Percentiles rank a stretch among this genome's conserved stretches.
Conservation (phyloP, 1,284 basidiomycete species). For the Trichosporon coremiiforme region DNA sequence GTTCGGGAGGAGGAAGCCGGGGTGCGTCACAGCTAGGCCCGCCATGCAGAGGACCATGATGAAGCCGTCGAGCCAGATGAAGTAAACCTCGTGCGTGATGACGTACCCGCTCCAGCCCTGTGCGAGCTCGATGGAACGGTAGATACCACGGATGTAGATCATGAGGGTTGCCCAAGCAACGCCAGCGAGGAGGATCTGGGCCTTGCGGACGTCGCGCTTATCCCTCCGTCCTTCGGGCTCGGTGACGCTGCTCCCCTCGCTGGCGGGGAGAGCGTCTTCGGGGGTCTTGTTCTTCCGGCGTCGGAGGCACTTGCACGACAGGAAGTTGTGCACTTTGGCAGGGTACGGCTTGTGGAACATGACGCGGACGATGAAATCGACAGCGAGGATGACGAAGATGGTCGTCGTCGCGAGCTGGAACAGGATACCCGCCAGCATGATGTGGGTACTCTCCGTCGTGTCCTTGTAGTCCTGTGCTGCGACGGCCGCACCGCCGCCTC, state of each 20-base stretch:
- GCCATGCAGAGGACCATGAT: constrained; percentile 40
- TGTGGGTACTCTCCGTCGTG: constrained; percentile 33
- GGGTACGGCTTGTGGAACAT: constrained; percentile 35
- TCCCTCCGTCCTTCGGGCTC: neutral
- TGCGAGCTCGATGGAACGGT: constrained; percentile 46
- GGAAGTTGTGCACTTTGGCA: neutral
- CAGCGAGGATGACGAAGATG: constrained; percentile 43
- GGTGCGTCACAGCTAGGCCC: constrained; percentile 35
- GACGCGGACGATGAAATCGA: constrained; percentile 46
- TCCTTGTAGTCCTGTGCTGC: constrained; percentile 31
- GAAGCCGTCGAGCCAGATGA: constrained; percentile 45
- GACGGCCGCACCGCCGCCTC: constrained; percentile 52
- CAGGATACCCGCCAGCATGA: constrained; percentile 55
- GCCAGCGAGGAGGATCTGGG: constrained; percentile 39
- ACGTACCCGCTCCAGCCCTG: constrained; percentile 43
- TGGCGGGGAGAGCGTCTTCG: neutral
- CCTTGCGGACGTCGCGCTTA: constrained; percentile 17
- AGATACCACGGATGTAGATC: constrained; percentile 51
- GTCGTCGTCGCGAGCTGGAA: constrained; percentile 51
- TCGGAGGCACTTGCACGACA: neutral
- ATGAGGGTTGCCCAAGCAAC: constrained; percentile 44
- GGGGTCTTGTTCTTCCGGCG: constrained; percentile 8
- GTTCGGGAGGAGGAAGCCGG: constrained; percentile 38
- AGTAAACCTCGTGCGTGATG: constrained; percentile 39
- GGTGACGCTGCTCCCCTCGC: neutral